A percentile compares a stretch with the other conserved stretches of the same genome.
These are phyloP conservation scores for Xylogone sp. DNA, from an alignment of 2,329 filamentous ascomycete species.

Conservation along the genomic window DNA sequence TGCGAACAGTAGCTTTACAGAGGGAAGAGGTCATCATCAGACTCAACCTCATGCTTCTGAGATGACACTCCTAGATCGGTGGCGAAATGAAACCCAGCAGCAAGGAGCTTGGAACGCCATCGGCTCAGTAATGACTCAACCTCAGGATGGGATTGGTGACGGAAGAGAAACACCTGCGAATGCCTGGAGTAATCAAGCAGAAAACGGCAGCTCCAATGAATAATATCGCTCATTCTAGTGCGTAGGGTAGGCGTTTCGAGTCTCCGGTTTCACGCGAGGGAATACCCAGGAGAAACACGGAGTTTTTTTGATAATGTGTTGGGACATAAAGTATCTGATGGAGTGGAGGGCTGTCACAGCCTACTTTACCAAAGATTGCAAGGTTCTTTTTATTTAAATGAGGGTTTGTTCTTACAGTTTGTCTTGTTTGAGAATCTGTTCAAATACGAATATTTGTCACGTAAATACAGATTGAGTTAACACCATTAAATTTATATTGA, in stretches of 20 bases:
- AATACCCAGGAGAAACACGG: too few relatives aligned
- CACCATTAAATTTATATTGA: too few relatives aligned
- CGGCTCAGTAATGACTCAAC: not conserved
- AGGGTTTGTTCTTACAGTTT: too few relatives aligned
- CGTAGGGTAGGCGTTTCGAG: not conserved
- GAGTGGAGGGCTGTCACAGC: too few relatives aligned
- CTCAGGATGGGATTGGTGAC: not conserved
- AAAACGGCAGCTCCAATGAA: not conserved
- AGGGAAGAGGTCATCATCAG: not conserved
- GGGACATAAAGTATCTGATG: too few relatives aligned
- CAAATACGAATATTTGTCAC: too few relatives aligned
- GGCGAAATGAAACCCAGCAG: not conserved
- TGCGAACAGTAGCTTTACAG: not conserved
- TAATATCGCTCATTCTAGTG: not conserved
- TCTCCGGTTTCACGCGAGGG: not conserved
- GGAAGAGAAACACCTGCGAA: not conserved
- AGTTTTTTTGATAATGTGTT: too few relatives aligned
- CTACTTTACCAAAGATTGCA: too few relatives aligned
- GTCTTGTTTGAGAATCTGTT: too few relatives aligned
- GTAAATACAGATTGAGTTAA: too few relatives aligned
- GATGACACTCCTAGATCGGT: conserved; percentile 1
- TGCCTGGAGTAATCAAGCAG: not conserved
- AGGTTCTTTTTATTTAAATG: too few relatives aligned
- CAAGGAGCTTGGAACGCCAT: not conserved
- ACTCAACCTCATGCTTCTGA: not conserved